Base-by-base conservation (phyloP, 225 moss, liverwort and hornwort species). In the Polytrichum commune region DNA sequence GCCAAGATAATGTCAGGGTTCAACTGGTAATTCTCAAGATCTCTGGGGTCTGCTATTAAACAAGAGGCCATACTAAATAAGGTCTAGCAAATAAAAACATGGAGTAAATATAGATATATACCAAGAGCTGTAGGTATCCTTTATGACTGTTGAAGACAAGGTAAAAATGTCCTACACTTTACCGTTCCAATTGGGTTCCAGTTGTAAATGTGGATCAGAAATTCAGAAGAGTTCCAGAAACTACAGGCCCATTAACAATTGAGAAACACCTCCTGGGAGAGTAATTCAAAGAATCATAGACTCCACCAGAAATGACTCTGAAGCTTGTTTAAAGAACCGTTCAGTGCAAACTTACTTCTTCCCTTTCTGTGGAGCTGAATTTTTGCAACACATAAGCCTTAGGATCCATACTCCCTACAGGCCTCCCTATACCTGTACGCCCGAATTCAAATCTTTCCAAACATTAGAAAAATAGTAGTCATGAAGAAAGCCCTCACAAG, bases 341-440 rank as follows among this genome's bases (percentile, higher is more conserved):
- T 25, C n/a, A 75, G 6, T 8, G 24, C 19, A 46, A 18, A 71
- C 88, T 81, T 72, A 96, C 96, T 83, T 98, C 98, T 76, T 93
- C 77, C 82, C 80, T 88, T 82, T 98, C 98, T 53, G 69, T 66
- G 24, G 77, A 32, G 76, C 84, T 90, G 63, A 97, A 97, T 67
- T 89, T 98, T 73, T 93, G 98, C 73, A 98, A 84, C 58, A 95
- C 98, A 27, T 90, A 95, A 7, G 95, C 91, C 75, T 84, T 82
- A 8, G 93, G 77, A 77, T 90, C 87, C 95, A 93, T 95, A 54
- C 74, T 85, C 22, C 98, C 91, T 32, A 85, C 76, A 55, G 98
- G 98, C 74, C 95, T 93, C 70, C 98, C 98, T 62, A 98, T 90
- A 67, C 96, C 96, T 96, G 76, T 5, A 79, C 60, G 70, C 25